A percentile compares a stretch with the other conserved stretches of the same genome.
phyloP scores from a whole-genome alignment of 2,329 filamentous ascomycete species.

The Penicillium sp. region DNA sequence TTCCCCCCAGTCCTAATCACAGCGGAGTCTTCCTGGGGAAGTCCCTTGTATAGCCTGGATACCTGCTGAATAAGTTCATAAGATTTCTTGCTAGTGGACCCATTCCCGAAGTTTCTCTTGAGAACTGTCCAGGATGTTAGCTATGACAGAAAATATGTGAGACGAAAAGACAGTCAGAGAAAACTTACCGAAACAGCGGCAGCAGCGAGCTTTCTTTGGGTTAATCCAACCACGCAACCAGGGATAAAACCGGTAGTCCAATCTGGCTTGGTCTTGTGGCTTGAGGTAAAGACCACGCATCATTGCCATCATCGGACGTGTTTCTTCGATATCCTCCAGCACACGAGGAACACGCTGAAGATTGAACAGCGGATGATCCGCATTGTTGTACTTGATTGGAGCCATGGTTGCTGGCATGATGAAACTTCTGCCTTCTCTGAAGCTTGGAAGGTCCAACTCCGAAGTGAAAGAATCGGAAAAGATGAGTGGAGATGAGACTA shows the following conservation, averaged over 20 bases:
- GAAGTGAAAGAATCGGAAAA: too few species aligned
- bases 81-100: not conserved
- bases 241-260: not conserved
- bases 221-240: not conserved
- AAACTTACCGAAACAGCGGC: not conserved
- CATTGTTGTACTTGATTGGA: not conserved
- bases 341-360: not conserved
- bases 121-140: not conserved
- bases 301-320: not conserved
- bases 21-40: too few species aligned
- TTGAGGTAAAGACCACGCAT: not conserved
- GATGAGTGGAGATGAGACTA: too few species aligned
- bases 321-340: not conserved
- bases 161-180: not conserved
- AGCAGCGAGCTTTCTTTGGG: not conserved
- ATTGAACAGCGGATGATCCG: not conserved
- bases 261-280: not conserved
- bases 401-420: not conserved
- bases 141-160: not conserved
- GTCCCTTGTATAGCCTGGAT: too few species aligned
- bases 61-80: too few species aligned
- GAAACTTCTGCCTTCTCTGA: too few species aligned
- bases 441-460: too few species aligned
- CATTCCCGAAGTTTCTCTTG: not conserved
- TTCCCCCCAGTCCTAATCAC: too few species aligned